Base-by-base conservation (phyloP, 2,329 filamentous ascomycete species). In the Sporothrix phasma region DNA sequence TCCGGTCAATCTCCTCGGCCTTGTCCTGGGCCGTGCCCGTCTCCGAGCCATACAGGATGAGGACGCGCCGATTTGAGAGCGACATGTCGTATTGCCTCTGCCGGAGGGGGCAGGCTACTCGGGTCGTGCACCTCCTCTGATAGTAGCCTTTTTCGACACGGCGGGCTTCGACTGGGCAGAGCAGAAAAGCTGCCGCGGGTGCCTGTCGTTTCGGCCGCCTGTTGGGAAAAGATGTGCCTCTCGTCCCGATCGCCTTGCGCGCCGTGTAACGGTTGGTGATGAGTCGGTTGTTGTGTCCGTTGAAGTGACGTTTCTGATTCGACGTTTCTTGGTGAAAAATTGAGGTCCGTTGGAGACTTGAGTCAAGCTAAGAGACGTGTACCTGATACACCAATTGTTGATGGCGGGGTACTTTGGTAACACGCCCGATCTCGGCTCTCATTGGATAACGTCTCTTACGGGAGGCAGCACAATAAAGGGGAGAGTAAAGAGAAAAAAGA, bases 11-110 rank as follows among this genome's bases (percentile, higher is more conserved):
- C 73, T 97, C 91, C 71, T 91, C 87, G 22, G 94, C 93, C 67
- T 93, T 84, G 75, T 97, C 93, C 75, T 96, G 90, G 63, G 91
- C 88, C 72, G 94, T 97, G 64, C 94, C 94, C 24, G 92, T 97
- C 78, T 99, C 94, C 45, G 93, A 95, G 63, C 91, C 94, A 76
- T 96, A 99, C 39, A 96, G 81, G 65, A 99, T 81, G 69, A 96
- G 83, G 59, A 83, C 74, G 65, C 76, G 77, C 69, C 82, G 74
- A 8, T 49, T 64, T 1, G 65, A 51, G 6, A 66, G 59, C 8
- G 67, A 62, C 67, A 68, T 67, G 43, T 39, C 41, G 31, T 31
- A 6, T 15, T 17, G 45, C 24, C 24, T 39, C 56, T 19, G 26
- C 39, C 31, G 39, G 37, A 5, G 24, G n/a, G n/a, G n/a, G n/a